Conservation (phyloP, 805 yeast species). For the Candida ortonii region DNA sequence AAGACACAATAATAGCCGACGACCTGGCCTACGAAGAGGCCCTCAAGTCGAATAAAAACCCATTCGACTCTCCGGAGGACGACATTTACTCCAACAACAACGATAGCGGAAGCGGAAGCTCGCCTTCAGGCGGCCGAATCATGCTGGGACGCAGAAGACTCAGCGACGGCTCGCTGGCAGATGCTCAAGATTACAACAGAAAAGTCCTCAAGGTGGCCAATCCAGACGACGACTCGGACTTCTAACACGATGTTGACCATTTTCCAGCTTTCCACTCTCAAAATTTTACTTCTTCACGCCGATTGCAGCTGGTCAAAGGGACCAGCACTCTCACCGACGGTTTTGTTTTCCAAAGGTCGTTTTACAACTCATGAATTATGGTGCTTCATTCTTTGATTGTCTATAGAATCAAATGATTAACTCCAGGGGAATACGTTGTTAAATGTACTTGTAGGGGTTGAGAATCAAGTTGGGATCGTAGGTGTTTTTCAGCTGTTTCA, state of each 20-base stretch:
- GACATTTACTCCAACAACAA: slow-evolving; percentile 18
- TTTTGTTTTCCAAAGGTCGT: too few species aligned
- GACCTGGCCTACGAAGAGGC: slow-evolving; percentile 60
- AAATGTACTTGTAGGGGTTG: slow-evolving; percentile 92
- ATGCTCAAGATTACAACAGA: slow-evolving; percentile 77
- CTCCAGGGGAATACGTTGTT: slow-evolving; percentile 8
- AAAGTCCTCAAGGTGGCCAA: slow-evolving; percentile 85
- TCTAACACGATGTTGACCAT: neutral
- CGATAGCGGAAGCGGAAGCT: slow-evolving; percentile 18
- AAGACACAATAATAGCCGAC: slow-evolving; percentile 43
- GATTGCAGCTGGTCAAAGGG: too few species aligned
- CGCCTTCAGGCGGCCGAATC: slow-evolving; percentile 40
- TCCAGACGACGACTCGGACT: slow-evolving; percentile 57
- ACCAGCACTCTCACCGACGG: too few species aligned
- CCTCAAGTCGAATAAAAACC: slow-evolving; percentile 54
- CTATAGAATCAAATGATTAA: neutral
- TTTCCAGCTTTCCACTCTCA: neutral
- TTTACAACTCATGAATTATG: too few species aligned
- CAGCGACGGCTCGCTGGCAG: slow-evolving; percentile 83
- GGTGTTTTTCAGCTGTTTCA: slow-evolving; percentile 72
- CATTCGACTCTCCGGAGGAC: slow-evolving; percentile 62
- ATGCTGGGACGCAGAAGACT: slow-evolving; percentile 81
- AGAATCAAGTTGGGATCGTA: slow-evolving; percentile 90
- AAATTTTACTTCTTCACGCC: neutral
- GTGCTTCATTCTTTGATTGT: neutral